Percentiles rank a stretch among this genome's conserved stretches.
Conservation (phyloP, 164 flowering plant species). For the Kingdonia uniflora region DNA sequence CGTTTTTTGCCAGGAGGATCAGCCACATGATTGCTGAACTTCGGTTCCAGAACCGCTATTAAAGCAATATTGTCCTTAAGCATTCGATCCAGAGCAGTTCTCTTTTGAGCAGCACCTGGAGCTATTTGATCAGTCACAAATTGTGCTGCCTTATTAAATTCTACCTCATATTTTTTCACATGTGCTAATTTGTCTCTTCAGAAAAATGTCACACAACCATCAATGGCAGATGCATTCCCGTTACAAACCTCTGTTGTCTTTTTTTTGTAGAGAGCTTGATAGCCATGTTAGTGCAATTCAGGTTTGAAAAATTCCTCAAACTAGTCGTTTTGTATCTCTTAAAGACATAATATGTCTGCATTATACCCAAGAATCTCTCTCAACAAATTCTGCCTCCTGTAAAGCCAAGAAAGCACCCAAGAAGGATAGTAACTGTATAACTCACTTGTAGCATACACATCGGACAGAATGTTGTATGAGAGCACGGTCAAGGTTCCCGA, state of each 20-base stretch:
- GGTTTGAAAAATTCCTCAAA: conserved; percentile 93
- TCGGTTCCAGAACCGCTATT: conserved; percentile 89
- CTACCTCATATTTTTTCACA: conserved; percentile 99
- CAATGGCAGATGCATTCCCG: conserved; percentile 52
- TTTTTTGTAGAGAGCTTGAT: conserved; percentile 75
- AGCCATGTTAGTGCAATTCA: conserved; percentile 92
- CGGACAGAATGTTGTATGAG: conserved; percentile 86
- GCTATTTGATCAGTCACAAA: conserved; percentile 76
- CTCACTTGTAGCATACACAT: conserved; percentile 60
- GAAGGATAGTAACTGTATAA: conserved; percentile 80
- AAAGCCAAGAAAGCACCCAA: conserved; percentile 97
- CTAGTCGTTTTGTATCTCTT: conserved; percentile 95
- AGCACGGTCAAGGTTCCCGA: conserved; percentile 81
- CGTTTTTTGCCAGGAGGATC: conserved; percentile 89
- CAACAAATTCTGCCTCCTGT: conserved; percentile 81
- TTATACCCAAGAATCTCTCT: conserved; percentile 90
- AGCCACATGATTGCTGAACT: conserved; percentile 63
- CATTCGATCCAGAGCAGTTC: conserved; percentile 64
- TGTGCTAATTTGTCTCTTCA: conserved; percentile 87
- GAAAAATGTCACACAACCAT: conserved; percentile 98
- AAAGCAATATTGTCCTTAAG: conserved; percentile 97
- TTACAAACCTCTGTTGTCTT: conserved; percentile 76
- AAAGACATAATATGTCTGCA: conserved; percentile 92
- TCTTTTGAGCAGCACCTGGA: conserved; percentile 63
- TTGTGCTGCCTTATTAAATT: conserved; percentile 97